Evolutionary conservation across 2,329 filamentous ascomycete genomes (phyloP), one percentile per base, ranked within the genome.

Genomic region (Alternaria triticimaculans): DNA sequence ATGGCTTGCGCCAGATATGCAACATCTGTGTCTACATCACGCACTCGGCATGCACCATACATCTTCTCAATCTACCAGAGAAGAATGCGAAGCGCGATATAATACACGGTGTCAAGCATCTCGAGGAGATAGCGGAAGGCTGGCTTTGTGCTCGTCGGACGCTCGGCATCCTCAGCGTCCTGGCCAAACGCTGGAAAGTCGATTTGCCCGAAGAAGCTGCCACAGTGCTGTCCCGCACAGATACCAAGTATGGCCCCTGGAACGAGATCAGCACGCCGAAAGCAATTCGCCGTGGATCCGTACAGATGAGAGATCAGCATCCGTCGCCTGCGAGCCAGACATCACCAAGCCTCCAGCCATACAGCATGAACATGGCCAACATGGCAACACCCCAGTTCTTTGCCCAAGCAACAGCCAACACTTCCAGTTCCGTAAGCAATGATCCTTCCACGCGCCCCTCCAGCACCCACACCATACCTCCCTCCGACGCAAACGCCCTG

Each of bases 21-120:
- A 98, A 98, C 75, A 93, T 98, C 72, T 94, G 92, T 4, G 94
- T 98, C 1, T 99, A 99, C 79, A 97, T 98, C 81, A 87, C 92
- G 0, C 95, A 98, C 78, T 96, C 93, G 5, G 94, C 96, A 28
- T 97, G 94, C 77, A 97, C 94, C 0, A 96, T 98, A 43, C 96
- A 98, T 74, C 83, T 99, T 20, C 88, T 99, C 37, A 97, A 97
- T 70, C 84, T 98, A 2, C 94, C 94, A 0, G 94, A 97, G 71
- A 97, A 96, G 82, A 96, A 92, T 28, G 93, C 96, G 5, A 91
- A 89, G 73, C 86, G 95, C 71, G 95, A 98, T 78, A 92, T 99
- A 45, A 91, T 92, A 5, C 94, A 97, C 72, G 94, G 95, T 1
- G 87, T 97, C 46, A 95, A 93, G 74, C 93, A 97, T 67, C 87